Conservation (phyloP, 805 yeast genomes). For the Myxozyma lipomycoides region DNA sequence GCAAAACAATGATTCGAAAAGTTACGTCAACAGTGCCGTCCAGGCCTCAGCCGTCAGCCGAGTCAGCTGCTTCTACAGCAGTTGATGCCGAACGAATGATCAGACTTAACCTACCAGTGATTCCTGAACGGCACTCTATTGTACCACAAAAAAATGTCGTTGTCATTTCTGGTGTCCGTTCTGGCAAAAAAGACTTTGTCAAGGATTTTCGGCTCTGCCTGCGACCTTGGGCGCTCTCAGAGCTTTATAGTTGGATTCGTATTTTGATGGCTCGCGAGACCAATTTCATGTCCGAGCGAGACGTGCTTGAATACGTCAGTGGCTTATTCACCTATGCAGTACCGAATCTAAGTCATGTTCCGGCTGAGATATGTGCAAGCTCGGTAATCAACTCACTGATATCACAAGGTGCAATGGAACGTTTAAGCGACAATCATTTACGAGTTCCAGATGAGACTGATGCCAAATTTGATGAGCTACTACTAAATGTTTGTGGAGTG, state of each 20-base stretch:
- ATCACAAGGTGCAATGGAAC: conserved; percentile 29
- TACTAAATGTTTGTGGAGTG: conserved; percentile 34
- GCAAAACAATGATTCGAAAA: neutral
- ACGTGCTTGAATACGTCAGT: conserved; percentile 25
- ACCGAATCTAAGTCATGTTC: conserved; percentile 34
- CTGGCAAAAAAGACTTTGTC: neutral
- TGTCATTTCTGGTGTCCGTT: neutral
- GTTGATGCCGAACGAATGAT: conserved; percentile 14
- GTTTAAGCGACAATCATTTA: conserved; percentile 1
- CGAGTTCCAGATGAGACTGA: conserved; percentile 16
- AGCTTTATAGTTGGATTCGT: conserved; percentile 12
- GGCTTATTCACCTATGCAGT: conserved; percentile 31
- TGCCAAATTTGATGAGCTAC: conserved; percentile 5
- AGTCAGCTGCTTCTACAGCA: conserved; percentile 19
- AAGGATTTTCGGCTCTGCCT: neutral
- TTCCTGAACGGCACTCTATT: neutral
- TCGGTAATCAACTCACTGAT: conserved; percentile 31
- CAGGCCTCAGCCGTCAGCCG: conserved; percentile 11
- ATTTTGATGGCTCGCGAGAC: conserved; percentile 18
- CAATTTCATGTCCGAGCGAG: conserved; percentile 18
- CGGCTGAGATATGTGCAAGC: conserved; percentile 35
- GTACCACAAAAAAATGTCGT: neutral
- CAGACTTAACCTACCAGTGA: conserved; percentile 9
- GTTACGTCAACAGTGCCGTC: neutral
- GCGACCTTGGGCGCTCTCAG: conserved; percentile 21